Conservation (phyloP, 1,284 basidiomycete genomes). For the Moesziomyces antarcticus region DNA sequence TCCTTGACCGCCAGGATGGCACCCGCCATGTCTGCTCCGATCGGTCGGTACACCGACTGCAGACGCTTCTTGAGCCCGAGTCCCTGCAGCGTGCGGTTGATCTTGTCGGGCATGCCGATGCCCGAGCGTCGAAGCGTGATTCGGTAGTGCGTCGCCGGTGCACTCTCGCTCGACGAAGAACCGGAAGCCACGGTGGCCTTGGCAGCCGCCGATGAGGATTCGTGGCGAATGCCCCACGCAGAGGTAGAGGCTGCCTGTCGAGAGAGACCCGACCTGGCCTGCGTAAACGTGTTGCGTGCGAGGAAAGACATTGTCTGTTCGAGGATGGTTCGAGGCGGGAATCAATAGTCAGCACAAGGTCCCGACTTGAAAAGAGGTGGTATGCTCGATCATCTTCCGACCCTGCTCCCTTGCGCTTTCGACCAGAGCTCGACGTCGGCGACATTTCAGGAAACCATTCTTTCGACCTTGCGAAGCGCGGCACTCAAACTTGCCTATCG, state of each 20-base stretch:
- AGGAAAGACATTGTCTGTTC: constrained; percentile 28
- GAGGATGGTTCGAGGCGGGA: neutral
- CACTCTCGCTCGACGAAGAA: constrained; percentile 12
- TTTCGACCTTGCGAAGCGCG: constrained; percentile 56
- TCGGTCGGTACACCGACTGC: constrained; percentile 82
- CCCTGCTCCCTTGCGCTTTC: neutral
- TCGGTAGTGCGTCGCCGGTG: constrained; percentile 77
- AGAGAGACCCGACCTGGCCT: constrained; percentile 25
- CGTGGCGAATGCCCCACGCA: constrained; percentile 44
- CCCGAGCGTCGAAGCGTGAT: constrained; percentile 84
- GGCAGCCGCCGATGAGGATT: constrained; percentile 27
- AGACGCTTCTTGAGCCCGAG: constrained; percentile 82
- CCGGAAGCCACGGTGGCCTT: constrained; percentile 24
- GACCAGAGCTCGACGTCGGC: constrained; percentile 13
- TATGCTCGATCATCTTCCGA: neutral
- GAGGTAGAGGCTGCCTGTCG: constrained; percentile 21
- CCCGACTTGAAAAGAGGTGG: neutral
- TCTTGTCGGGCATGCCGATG: constrained; percentile 79
- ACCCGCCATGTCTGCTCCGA: constrained; percentile 79
- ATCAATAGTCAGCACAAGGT: constrained; percentile 4
- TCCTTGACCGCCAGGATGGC: constrained; percentile 86
- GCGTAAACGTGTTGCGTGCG: constrained; percentile 36
- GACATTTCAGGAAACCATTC: constrained; percentile 54
- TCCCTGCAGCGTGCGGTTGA: constrained; percentile 78
- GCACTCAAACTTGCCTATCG: constrained; percentile 50